These are phyloP conservation scores for Cryptococcus depauperatus DNA, from an alignment of 1,284 basidiomycete species.

Conservation along the genomic window DNA sequence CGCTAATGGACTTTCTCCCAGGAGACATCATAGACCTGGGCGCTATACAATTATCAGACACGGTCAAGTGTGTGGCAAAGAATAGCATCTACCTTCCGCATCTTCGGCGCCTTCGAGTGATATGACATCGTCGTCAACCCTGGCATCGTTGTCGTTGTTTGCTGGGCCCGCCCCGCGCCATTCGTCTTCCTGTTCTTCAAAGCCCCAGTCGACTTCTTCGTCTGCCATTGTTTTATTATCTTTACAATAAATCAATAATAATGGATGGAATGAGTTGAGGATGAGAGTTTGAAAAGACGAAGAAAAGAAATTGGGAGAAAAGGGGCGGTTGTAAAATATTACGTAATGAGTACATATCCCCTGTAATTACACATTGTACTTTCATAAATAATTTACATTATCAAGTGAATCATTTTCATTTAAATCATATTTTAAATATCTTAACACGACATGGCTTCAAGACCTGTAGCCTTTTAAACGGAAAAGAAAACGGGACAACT, in stretches of 20 bases:
- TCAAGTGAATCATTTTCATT: no score
- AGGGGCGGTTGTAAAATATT: neutral
- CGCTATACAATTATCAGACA: neutral
- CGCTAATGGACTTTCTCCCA: neutral
- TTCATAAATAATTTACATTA: no score
- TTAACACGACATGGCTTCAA: no score
- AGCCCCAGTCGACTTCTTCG: constrained; percentile 21
- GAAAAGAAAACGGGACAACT: no score
- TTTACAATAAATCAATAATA: no score
- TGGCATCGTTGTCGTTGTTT: neutral
- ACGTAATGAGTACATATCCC: neutral
- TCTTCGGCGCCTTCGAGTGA: constrained; percentile 11
- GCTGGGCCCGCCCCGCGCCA: constrained; percentile 4
- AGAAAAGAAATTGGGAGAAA: neutral
- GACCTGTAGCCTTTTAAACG: no score
- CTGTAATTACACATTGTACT: no score
- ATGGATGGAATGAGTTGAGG: neutral
- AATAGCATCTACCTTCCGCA: constrained; percentile 4
- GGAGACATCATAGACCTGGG: neutral
- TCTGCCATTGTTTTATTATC: constrained; percentile 9
- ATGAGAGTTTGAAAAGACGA: neutral
- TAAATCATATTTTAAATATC: no score
- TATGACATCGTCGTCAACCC: constrained; percentile 14
- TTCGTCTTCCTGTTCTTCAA: constrained; percentile 5
- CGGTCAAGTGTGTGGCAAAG: neutral